Evolutionary conservation across 768 basidiomycete genomes (phyloP).

Genomic region (Leccinellum luteum): DNA sequence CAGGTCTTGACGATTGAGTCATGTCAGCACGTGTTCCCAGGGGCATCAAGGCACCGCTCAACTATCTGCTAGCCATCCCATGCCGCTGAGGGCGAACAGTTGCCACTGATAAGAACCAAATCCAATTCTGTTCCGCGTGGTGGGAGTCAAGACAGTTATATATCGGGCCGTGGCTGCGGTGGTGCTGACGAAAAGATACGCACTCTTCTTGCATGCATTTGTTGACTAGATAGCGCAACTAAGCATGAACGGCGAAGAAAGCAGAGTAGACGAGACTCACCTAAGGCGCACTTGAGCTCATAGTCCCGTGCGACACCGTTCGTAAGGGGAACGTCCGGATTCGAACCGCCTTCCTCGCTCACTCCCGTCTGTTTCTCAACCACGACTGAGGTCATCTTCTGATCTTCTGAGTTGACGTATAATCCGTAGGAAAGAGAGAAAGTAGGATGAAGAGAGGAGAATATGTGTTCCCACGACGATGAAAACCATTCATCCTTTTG

Average conservation of each 20-base stretch:
- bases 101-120: constrained; percentile 50
- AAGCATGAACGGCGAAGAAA: not conserved
- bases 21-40: constrained; percentile 23
- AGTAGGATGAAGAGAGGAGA: not conserved
- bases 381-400: constrained; percentile 4
- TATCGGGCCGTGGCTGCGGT: not conserved
- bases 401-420: not conserved
- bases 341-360: constrained; percentile 14
- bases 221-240: constrained; percentile 35
- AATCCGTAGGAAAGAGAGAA: not conserved
- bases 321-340: not conserved
- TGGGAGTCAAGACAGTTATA: not conserved
- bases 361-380: constrained; percentile 17
- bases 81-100: constrained; percentile 44
- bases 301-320: constrained; percentile 32
- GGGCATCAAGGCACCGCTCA: constrained; percentile 10
- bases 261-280: constrained; percentile 14
- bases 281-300: constrained; percentile 33
- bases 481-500: constrained; percentile 7
- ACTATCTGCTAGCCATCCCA: constrained; percentile 54
- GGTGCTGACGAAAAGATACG: constrained; percentile 11
- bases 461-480: constrained; percentile 16
- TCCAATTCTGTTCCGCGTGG: constrained; percentile 38
- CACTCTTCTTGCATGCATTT: constrained; percentile 46
- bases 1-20: constrained; percentile 13